Evolutionary conservation across 768 basidiomycete species (phyloP), one percentile per base, ranked within the genome.

Genomic region (Macrolepiota dolichaula): DNA sequence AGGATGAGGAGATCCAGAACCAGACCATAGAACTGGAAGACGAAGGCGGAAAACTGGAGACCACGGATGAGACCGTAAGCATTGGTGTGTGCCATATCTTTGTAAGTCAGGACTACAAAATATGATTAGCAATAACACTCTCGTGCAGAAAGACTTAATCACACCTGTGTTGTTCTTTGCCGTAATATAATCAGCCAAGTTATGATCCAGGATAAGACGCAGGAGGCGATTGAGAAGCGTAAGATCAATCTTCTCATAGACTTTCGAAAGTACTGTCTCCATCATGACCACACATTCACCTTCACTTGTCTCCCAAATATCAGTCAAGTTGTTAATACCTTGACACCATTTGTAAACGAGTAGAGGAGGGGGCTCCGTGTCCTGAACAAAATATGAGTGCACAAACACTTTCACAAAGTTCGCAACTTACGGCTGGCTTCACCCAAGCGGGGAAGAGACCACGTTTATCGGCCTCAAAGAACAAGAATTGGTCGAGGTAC

Each of bases 291-390:
- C 91, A 75, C 95, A 98, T 77, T 98, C 96, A 64, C 97, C 97
- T 68, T 99, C 96, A 62, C 87, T 85, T 0, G 96, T 98, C 76
- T 98, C 97, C 97, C 97, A 99, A 42, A 99, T 87, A 62, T 99
- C 96, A 2, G 92, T 95, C 72, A 98, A 73, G 74, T 99, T 99
- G 77, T 98, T 98, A 81, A 98, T 96, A 44, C 97, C 97, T 77
- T 98, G 96, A 70, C 95, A 96, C 96, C 96, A 98, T 82, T 98
- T 98, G 80, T 98, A 98, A 35, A 98, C 96, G 35, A 98, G 86
- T 15, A 98, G 83, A 2, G 96, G 96, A 0, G 96, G 95, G 2
- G 96, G 96, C 69, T 98, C 96, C 0, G 94, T 96, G 68, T 98
- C 95, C 81, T 81, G 56, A 19, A 32, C 52, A 56, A 36, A n/a